Base-by-base conservation (phyloP, 169 alveolate genomes). In the Cryptosporidium xiaoi region DNA sequence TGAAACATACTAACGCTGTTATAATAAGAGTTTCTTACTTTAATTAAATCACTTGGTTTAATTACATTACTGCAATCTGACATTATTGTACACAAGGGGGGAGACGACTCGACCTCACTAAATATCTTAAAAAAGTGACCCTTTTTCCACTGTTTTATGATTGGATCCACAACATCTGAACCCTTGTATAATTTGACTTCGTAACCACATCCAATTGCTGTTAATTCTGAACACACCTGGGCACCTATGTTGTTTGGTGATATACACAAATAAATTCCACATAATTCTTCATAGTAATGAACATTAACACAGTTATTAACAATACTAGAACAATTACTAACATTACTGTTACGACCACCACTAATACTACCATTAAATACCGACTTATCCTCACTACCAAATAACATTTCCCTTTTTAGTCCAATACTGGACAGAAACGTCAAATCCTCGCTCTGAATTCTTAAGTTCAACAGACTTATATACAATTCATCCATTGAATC, bases 31-130 rank as follows among this genome's bases (percentile, higher is more conserved):
- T 60, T 56, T 40, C 66, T 60, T 33, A 77, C 33, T 62, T 77
- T 77, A 20, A 60, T 18, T 3, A 77, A 58, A 15, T 77, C 87
- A 18, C 64, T 66, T 20, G 71, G n/a, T 27, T 77, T 77, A 12
- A 77, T 77, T n/a, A 62, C 27, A 7, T 64, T 66, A 44, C 87
- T 77, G 48, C 87, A 77, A n/a, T 77, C 87, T 20, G 87, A 44
- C 71, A 77, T 44, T 36, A 77, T 77, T n/a, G 87, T 77, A n/a
- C 87, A 77, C 40, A 77, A 18, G 0, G 87, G 87, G n/a, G 87
- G 87, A 16, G 66, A 51, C 4, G 18, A 8, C 15, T 53, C 66
- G 18, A 48, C 33, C 27, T 31, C 51, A 13, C 46, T 40, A 56
- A 77, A 77, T 24, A 77, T 31, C 27, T 77, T 56, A 33, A 77